Percentiles rank a stretch among this genome's conserved stretches.
phyloP scores from a whole-genome alignment of 2,329 filamentous ascomycete species.

The Aspergillus ruber region DNA sequence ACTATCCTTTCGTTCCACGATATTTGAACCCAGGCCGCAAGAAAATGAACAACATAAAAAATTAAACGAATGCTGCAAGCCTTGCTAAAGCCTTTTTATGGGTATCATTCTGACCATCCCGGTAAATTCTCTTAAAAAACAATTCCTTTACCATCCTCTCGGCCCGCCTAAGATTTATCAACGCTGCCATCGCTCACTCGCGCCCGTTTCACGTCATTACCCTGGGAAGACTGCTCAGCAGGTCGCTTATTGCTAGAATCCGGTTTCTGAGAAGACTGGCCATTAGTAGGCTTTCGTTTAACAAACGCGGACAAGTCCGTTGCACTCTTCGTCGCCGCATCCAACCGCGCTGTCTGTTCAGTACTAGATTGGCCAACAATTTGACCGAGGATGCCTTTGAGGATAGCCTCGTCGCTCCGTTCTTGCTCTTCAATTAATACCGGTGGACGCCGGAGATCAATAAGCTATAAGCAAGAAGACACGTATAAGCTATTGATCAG shows the following conservation, averaged over 20 bases:
- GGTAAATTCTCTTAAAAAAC: neutral
- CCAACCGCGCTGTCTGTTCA: slow-evolving; percentile 48
- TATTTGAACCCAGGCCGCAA: no score
- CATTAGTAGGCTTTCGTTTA: slow-evolving; percentile 43
- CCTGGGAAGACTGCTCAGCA: slow-evolving; percentile 16
- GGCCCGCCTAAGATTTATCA: neutral
- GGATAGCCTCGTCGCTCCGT: slow-evolving; percentile 34
- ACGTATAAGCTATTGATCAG: slow-evolving; percentile 6
- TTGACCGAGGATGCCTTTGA: slow-evolving; percentile 53
- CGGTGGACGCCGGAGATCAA: slow-evolving; percentile 52
- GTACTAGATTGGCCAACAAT: slow-evolving; percentile 50
- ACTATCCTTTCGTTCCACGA: no score
- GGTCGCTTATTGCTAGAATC: slow-evolving; percentile 23
- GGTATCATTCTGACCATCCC: neutral
- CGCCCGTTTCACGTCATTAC: slow-evolving; percentile 19
- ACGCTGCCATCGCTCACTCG: slow-evolving; percentile 14
- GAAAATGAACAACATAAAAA: neutral
- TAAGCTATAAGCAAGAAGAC: slow-evolving; percentile 33
- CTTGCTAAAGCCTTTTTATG: neutral
- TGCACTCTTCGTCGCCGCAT: slow-evolving; percentile 50
- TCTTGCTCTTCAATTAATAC: slow-evolving; percentile 39
- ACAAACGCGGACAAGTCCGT: slow-evolving; percentile 56
- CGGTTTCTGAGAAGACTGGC: slow-evolving; percentile 7
- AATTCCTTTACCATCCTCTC: neutral
- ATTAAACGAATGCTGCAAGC: neutral